phyloP scores from a whole-genome alignment of 2,329 filamentous ascomycete genomes.

The Aspergillus brasiliensis region DNA sequence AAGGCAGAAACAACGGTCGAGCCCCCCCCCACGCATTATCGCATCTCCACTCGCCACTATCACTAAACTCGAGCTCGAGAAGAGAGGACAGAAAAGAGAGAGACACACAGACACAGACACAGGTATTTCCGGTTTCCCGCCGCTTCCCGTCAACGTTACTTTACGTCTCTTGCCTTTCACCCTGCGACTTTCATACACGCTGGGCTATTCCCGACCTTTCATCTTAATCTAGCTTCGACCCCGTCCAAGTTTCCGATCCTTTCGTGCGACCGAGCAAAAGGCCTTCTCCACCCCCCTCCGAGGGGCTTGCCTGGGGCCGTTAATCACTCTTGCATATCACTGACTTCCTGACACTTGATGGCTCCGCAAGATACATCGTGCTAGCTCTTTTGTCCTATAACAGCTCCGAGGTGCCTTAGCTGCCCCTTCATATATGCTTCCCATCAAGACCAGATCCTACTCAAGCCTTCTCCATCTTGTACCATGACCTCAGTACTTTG shows the following conservation, averaged over 20 bases:
- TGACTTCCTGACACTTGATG: neutral
- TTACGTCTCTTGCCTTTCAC: neutral
- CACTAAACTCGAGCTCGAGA: neutral
- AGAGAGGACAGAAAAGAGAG: neutral
- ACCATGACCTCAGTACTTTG: constrained; percentile 3
- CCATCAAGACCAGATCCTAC: neutral
- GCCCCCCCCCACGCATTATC: neutral
- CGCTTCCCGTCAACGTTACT: neutral
- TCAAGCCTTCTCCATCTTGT: neutral
- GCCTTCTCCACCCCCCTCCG: neutral
- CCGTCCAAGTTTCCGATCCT: constrained; percentile 4
- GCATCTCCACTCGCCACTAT: neutral
- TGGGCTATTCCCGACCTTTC: constrained; percentile 3
- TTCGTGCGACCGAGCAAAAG: constrained; percentile 5
- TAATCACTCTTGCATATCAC: constrained; percentile 3
- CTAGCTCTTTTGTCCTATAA: constrained; percentile 1
- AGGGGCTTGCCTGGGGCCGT: neutral
- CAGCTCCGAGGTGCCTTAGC: neutral
- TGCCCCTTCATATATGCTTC: constrained; percentile 2
- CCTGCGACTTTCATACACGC: neutral
- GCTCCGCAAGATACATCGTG: neutral
- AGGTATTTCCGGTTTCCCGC: constrained; percentile 3
- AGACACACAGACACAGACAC: neutral
- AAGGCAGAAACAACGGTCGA: neutral
- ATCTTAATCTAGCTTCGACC: constrained; percentile 5